These are phyloP conservation scores for Puccinia horiana DNA, from an alignment of 1,284 basidiomycete genomes.

Conservation along the genomic window DNA sequence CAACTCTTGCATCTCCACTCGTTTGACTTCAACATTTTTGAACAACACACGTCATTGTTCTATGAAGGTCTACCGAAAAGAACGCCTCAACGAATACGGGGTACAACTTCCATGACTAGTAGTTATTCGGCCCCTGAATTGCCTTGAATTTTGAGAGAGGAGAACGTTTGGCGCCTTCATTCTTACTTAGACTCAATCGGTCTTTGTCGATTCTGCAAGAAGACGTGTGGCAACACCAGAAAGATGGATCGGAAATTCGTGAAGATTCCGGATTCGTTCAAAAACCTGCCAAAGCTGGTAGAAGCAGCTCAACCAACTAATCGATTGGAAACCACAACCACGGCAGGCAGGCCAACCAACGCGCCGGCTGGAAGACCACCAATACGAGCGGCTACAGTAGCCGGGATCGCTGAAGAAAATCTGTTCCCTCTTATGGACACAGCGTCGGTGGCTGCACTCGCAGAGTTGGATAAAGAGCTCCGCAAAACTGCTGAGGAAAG, in stretches of 20 bases:
- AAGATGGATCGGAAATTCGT: not conserved
- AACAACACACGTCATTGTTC: not conserved
- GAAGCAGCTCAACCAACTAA: not conserved
- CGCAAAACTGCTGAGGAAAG: not conserved
- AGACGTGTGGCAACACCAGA: not conserved
- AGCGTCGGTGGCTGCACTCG: not conserved
- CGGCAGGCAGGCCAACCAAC: constrained; percentile 10
- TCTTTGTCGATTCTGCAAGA: constrained; percentile 31
- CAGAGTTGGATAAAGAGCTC: not conserved
- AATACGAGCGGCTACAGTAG: not conserved
- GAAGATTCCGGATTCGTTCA: constrained; percentile 1
- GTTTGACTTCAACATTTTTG: not conserved
- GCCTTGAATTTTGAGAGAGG: no score
- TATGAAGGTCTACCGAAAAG: no score
- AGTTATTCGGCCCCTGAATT: no score
- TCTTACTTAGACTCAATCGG: constrained; percentile 17
- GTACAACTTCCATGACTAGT: no score
- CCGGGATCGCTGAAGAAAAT: not conserved
- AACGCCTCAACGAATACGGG: not conserved
- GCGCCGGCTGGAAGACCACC: not conserved
- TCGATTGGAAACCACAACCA: not conserved
- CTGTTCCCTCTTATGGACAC: not conserved
- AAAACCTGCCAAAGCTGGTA: not conserved
- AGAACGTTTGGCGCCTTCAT: not conserved
- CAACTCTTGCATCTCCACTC: not conserved